A percentile compares a stretch with the other conserved stretches of the same genome.
These are phyloP conservation scores for Tetrapisispora namnaoensis DNA, from an alignment of 805 yeast species.

Conservation along the genomic window DNA sequence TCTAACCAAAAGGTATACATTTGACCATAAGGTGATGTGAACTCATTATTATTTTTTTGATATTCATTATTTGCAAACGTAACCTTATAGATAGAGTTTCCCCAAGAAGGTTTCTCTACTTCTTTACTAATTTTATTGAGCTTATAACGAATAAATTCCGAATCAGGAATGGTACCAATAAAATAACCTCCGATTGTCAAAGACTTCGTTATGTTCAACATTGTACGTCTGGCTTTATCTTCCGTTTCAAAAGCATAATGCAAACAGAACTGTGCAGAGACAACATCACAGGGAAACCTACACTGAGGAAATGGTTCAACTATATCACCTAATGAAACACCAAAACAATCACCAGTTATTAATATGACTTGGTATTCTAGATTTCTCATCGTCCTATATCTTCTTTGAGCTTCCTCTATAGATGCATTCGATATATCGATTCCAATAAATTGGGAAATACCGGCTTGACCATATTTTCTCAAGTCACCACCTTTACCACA, in stretches of 20 bases:
- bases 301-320: slow-evolving; percentile 58
- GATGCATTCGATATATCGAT: slow-evolving; percentile 87
- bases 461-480: slow-evolving; percentile 73
- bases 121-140: slow-evolving; percentile 39
- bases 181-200: slow-evolving; percentile 77
- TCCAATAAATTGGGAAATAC: slow-evolving; percentile 72
- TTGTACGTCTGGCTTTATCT: slow-evolving; percentile 59
- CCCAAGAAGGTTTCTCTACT: slow-evolving; percentile 58
- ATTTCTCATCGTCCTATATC: slow-evolving; percentile 51
- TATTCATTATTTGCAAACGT: slow-evolving; percentile 63
- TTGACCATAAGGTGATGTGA: slow-evolving; percentile 72
- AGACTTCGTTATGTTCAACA: slow-evolving; percentile 67
- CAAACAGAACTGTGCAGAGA: slow-evolving; percentile 83
- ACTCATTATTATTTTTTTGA: slow-evolving; percentile 58
- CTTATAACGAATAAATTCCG: slow-evolving; percentile 69
- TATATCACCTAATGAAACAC: slow-evolving; percentile 54
- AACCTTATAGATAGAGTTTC: slow-evolving; percentile 75
- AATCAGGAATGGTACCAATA: slow-evolving; percentile 89
- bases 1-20: slow-evolving; percentile 69
- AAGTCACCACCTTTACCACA: slow-evolving; percentile 99
- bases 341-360: slow-evolving; percentile 89
- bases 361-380: slow-evolving; percentile 70
- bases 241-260: slow-evolving; percentile 93
- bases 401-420: slow-evolving; percentile 68
- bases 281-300: slow-evolving; percentile 74